A percentile compares a stretch with the other conserved stretches of the same genome.
Evolutionary conservation across 768 basidiomycete species (phyloP).

Genomic region (Pulveroboletus sp.): DNA sequence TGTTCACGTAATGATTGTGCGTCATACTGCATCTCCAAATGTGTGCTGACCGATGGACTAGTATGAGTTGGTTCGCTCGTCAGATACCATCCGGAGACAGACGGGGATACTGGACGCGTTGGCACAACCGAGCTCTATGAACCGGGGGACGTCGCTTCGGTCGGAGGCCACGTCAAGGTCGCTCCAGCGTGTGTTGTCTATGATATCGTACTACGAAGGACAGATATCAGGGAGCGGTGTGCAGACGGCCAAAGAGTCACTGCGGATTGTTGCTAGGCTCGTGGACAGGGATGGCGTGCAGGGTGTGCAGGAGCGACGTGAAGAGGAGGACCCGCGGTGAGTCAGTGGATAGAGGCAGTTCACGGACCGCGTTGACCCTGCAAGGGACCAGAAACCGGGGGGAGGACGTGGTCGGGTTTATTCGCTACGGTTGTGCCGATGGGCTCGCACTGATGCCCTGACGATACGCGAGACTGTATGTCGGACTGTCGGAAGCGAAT

Average conservation of each 20-base stretch:
- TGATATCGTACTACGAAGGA: constrained; percentile 49
- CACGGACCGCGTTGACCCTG: constrained; percentile 18
- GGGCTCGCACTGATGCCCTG: constrained; percentile 51
- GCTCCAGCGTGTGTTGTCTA: constrained; percentile 39
- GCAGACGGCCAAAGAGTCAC: constrained; percentile 48
- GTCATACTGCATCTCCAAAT: constrained; percentile 20
- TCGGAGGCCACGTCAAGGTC: constrained; percentile 36
- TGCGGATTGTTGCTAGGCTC: constrained; percentile 54
- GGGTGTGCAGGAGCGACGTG: constrained; percentile 29
- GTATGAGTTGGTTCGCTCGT: constrained; percentile 65
- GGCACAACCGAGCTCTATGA: constrained; percentile 24
- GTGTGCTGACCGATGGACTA: constrained; percentile 19
- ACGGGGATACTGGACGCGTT: constrained; percentile 39
- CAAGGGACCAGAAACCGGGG: constrained; percentile 34
- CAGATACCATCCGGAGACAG: constrained; percentile 46
- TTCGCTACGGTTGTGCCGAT: constrained; percentile 51
- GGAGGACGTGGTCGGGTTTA: constrained; percentile 51
- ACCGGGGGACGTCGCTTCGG: constrained; percentile 22
- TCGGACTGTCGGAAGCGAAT: no score
- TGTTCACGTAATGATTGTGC: constrained; percentile 58
- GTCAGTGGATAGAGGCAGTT: constrained; percentile 22
- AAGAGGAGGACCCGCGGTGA: constrained; percentile 43
- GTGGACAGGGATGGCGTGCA: constrained; percentile 61
- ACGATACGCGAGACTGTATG: constrained; percentile 8
- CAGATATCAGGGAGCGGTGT: constrained; percentile 43